Base-by-base conservation (phyloP, 2,329 filamentous ascomycete species). In the Ophiostoma sp. region DNA sequence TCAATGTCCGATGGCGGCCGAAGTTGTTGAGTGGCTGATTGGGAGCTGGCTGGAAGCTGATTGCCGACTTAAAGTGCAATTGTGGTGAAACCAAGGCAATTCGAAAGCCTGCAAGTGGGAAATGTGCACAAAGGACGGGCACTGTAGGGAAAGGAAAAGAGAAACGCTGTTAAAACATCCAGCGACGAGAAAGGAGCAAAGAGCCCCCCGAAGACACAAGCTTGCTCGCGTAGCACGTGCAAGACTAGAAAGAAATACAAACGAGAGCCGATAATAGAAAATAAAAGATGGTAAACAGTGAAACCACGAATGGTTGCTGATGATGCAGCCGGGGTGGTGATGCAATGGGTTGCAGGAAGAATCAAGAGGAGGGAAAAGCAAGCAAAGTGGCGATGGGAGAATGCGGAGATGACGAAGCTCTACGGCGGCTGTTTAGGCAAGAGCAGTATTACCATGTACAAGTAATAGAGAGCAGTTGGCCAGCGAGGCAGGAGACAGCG, bases 401-500 rank as follows among this genome's bases (percentile, higher is more conserved):
- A 36, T 5, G 36, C 48, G 39, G 62, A 69, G 72, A 74, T 74
- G 73, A 72, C 73, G 73, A 74, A 73, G 72, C 73, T 72, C 62
- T 60, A 41, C 23, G 54, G 66, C 57, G 48, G 67, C 23, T 27
- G 52, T 31, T 57, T 57, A 17, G 52, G 23, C 52, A 41, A 41
- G 39, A 41, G 39, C 39, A 41, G 15, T 41, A 41, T 41, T 41
- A 41, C 39, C 15, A 41, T 41, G n/a, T n/a, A n/a, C 15, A 3
- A 27, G 57, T 62, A 13, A 31, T 57, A 41, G 11, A 11, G 39
- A 41, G 44, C 35, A 54, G 33, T 44, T 39, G 33, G 31, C 48
- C 67, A 52, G 41, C 4, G 41, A 54, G 31, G 67, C 48, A 68
- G 44, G 67, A 57, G 31, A 5, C 48, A 39, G n/a, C 33, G n/a